Evolutionary conservation across 345 rosid species (phyloP), one percentile per base, ranked within the genome.

Genomic region (Turritis glabra): DNA sequence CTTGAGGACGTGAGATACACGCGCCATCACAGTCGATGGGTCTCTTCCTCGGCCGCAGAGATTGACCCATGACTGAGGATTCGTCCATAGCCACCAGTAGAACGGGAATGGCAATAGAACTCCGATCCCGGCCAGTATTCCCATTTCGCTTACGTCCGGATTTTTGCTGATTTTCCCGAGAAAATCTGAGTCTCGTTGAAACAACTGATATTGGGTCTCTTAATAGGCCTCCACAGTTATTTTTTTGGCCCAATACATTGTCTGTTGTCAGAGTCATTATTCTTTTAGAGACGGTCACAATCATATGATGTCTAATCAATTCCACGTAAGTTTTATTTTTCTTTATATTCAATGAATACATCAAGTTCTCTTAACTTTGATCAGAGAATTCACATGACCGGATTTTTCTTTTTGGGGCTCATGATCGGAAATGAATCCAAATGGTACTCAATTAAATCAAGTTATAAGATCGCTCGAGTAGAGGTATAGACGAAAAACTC

Each of bases 51-150:
- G 78, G 50, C 94, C 94, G 47, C 96, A 89, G 13, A 88, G 81
- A 54, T 87, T 66, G 15, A 88, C 91, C 98, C 98, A 93, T 68
- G 85, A 71, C 71, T 91, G 94, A 2, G 96, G 97, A 14, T 81
- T 57, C 50, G 79, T 87, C 98, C 97, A 93, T 2, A 93, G 80
- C 85, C 84, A 82, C 85, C 85, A 88, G 85, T 89, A 93, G 77
- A 80, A 91, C n/a, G 98, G 97, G 41, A 91, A 93, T 17, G 92
- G 97, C 35, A 86, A 51, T 15, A 91, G 3, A 40, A 87, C 85
- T 47, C 91, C 96, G 25, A 84, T 70, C 26, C 80, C 94, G 8
- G 96, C 94, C n/a, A 83, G 15, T 8, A 89, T 11, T 43, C 91
- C 97, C 98, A 89, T 93, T 41, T 51, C 14, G 27, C 32, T 54